These are phyloP conservation scores for Larix sibirica DNA, from an alignment of 83 land plant species.

Conservation along the genomic window DNA sequence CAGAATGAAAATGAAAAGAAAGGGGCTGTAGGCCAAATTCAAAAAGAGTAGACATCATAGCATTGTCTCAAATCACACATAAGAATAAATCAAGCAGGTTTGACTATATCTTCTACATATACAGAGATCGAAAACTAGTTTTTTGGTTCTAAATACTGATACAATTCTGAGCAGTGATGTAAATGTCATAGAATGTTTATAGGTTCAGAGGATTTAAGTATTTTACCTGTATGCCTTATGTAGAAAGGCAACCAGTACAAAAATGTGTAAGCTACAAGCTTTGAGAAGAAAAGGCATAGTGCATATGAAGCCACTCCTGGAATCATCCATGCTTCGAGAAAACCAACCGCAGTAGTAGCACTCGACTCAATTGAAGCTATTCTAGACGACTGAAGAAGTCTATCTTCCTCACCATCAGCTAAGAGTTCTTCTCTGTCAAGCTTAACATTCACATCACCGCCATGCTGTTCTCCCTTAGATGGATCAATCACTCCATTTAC, in stretches of 20 bases:
- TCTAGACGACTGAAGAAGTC: neutral
- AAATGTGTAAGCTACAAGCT: constrained; percentile 91
- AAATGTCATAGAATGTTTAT: too few species aligned
- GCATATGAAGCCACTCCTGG: constrained; percentile 85
- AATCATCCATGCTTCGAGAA: constrained; percentile 81
- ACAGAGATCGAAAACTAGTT: neutral
- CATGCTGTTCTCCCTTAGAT: neutral
- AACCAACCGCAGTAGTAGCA: constrained; percentile 54
- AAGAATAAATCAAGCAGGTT: too few species aligned
- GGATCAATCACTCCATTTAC: neutral
- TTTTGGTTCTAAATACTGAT: neutral
- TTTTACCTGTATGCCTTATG: constrained; percentile 74
- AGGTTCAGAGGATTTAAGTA: neutral
- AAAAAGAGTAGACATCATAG: too few species aligned
- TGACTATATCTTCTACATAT: neutral
- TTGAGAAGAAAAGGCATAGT: constrained; percentile 85
- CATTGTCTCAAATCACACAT: too few species aligned
- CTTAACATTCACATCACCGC: neutral
- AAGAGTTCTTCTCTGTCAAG: neutral
- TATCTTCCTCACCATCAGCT: constrained; percentile 5
- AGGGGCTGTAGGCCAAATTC: too few species aligned
- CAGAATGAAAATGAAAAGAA: too few species aligned
- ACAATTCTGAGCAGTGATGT: too few species aligned
- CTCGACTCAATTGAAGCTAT: neutral
- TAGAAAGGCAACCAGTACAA: constrained; percentile 91